Base-by-base conservation (phyloP, 805 yeast species). In the Alloascoidea hylecoeti region DNA sequence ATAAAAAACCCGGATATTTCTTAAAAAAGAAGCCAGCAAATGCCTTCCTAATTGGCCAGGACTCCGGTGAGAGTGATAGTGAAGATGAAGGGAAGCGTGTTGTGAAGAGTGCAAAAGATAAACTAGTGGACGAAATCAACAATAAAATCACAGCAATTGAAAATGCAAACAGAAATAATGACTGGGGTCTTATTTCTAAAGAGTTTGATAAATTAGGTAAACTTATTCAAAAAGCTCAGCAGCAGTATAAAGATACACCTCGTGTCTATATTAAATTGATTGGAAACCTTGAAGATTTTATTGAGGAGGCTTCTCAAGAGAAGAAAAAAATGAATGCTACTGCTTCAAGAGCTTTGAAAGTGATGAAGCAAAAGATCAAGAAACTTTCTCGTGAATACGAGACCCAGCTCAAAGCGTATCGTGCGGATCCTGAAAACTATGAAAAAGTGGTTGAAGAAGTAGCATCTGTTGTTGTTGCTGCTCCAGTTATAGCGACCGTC, bases 81-180 rank as follows among this genome's bases (percentile, higher is more conserved):
- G 83, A 74, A 41, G 80, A 72, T 42, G 89, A 79, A 41, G 82
- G 78, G 52, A 79, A 75, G 56, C 81, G 78, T 48, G 85, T 86
- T 33, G 95, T 89, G 48, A 88, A 84, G 63, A 77, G 92, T 41
- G 95, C 96, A 39, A 84, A 80, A 62, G 97, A 88, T 46, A 92
- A 89, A 65, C 68, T 86, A 43, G 57, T 86, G 49, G 96, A 86
- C 54, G 98, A 92, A 57, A 71, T 92, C 63, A 77, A 72, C 49
- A 66, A 66, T 17, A 59, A 72, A 23, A 71, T 78, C 48, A 78
- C 74, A 50, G 68, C 73, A 38, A 73, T 86, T 50, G 86, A 78
- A 52, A 68, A 70, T 42, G 75, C 78, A 37, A 75, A 74, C 50
- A 70, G 72, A 59, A 69, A 70, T 46, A 74, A 73, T 51, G 89